Percentiles rank a stretch among this genome's conserved stretches.
Conservation (phyloP, 345 rosid genomes). For the Hibiscus syriacus region DNA sequence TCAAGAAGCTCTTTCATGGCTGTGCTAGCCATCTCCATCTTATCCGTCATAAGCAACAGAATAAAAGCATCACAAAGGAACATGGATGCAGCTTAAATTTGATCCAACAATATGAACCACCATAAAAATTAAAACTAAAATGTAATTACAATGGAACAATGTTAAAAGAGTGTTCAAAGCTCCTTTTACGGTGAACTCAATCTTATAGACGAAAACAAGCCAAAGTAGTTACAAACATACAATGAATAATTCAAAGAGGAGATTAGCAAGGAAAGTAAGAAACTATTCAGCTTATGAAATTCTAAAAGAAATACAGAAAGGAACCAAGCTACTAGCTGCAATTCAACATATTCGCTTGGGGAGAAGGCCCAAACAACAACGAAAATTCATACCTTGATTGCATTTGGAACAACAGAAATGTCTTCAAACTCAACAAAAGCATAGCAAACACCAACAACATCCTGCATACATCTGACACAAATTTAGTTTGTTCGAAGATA, state of each 20-base stretch:
- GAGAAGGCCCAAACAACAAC: background rate
- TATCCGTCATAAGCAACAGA: background rate
- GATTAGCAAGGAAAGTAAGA: background rate
- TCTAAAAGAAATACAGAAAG: background rate
- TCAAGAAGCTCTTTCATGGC: background rate
- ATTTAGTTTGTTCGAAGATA: constrained; percentile 10
- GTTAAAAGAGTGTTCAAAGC: background rate
- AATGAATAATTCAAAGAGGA: background rate
- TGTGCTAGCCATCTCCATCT: background rate
- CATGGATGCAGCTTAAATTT: background rate
- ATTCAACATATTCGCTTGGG: background rate
- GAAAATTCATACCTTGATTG: constrained; percentile 57
- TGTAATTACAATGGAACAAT: background rate
- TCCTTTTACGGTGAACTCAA: too few relatives aligned
- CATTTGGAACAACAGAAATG: too few relatives aligned
- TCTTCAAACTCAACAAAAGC: too few relatives aligned
- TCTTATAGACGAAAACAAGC: background rate
- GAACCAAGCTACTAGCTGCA: background rate
- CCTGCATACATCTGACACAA: background rate
- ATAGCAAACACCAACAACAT: too few relatives aligned
- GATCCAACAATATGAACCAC: background rate
- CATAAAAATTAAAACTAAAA: background rate
- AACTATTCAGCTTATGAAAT: background rate
- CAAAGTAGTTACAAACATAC: background rate
- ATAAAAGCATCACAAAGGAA: background rate